Base-by-base conservation (phyloP, 2,329 filamentous ascomycete species). In the Colletotrichum chlorophyti region DNA sequence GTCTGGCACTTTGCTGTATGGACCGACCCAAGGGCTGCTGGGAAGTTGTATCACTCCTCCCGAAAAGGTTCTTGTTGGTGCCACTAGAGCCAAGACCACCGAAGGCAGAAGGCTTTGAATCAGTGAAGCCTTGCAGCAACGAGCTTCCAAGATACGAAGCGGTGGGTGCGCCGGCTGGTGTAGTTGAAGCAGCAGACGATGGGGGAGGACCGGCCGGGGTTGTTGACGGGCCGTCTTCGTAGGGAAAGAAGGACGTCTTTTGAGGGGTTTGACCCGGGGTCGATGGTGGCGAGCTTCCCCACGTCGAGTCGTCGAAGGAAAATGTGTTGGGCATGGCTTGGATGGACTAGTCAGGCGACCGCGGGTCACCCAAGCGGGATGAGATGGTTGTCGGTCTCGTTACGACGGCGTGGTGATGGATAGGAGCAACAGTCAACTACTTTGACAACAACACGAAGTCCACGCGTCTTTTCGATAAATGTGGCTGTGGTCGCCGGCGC, bases 71-170 rank as follows among this genome's bases (percentile, higher is more conserved):
- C 60, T 69, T 72, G 11, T 67, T 70, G 9, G 72, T 63, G 24
- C 66, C 67, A 40, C 65, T 63, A 12, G 70, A 50, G 19, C 60
- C 69, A 47, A 71, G 57, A 41, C 65, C 66, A n/a, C 74, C 74
- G 52, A 79, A 79, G 58, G 66, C 74, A 15, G 71, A 69, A 0
- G 77, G 65, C 42, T 77, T 79, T 15, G 71, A 70, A 29, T 70
- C 70, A 32, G 71, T 70, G 65, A 73, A 72, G 38, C 72, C 76
- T 43, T 75, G 76, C 72, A 81, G 73, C 50, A 84, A 76, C 32
- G 83, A 84, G 70, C 82, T 84, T 53, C 82, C 79, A 32, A 85
- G 70, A 64, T 77, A 84, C 11, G 80, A 81, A 26, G 77, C 80
- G 19, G 83, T 82, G 1, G 83, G 83, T 14, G 82, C 82, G 53